Conservation (phyloP, 208 protist species). For the Tetramitus jugosus region DNA sequence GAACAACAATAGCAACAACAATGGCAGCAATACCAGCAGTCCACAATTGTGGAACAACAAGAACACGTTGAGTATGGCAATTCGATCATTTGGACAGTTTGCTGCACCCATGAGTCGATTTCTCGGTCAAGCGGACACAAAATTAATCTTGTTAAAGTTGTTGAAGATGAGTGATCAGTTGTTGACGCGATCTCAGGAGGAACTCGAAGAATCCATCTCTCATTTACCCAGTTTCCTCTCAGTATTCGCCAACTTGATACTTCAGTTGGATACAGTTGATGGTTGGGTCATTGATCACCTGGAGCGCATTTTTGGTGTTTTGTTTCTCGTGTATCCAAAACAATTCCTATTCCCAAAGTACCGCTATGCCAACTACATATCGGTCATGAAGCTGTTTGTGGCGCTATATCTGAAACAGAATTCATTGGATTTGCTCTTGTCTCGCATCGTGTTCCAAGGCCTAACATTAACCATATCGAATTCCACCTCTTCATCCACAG, state of each 20-base stretch:
- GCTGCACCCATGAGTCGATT: conserved; percentile 33
- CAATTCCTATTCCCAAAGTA: conserved; percentile 38
- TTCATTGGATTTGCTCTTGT: conserved; percentile 13
- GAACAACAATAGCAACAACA: neutral
- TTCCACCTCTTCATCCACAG: neutral
- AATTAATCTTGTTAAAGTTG: conserved; percentile 28
- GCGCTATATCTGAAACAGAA: conserved; percentile 28
- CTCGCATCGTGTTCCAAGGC: conserved; percentile 9
- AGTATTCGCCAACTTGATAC: conserved; percentile 39
- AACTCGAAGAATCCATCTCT: conserved; percentile 33
- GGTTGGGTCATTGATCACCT: conserved; percentile 29
- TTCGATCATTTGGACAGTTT: conserved; percentile 38
- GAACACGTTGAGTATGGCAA: conserved; percentile 29
- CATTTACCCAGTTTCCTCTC: conserved; percentile 42
- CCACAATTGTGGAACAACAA: neutral
- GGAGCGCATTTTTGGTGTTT: conserved; percentile 28
- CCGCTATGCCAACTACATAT: conserved; percentile 26
- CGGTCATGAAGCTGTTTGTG: conserved; percentile 32
- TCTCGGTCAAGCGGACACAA: conserved; percentile 32
- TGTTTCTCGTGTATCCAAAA: conserved; percentile 38
- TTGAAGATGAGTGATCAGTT: conserved; percentile 34
- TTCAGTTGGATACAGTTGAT: conserved; percentile 13
- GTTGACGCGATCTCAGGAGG: conserved; percentile 20
- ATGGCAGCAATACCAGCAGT: neutral
- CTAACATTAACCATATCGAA: conserved; percentile 32